Evolutionary conservation across 2,329 filamentous ascomycete genomes (phyloP), one percentile per base, ranked within the genome.

Genomic region (Penicillium vulpinum): DNA sequence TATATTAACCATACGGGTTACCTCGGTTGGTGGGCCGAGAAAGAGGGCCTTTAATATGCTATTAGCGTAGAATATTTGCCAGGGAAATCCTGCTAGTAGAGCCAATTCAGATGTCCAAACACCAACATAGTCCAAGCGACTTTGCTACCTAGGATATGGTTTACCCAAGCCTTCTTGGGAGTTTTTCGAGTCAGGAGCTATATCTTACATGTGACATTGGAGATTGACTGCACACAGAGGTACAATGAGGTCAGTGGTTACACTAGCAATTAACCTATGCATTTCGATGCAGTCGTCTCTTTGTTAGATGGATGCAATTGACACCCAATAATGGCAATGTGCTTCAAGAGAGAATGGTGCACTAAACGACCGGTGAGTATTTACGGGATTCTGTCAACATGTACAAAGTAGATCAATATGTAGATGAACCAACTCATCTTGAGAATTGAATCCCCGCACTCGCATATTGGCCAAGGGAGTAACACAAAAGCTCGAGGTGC

Each of bases 391-490:
- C 16, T 41, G 10, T 18, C 22, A 48, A 45, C 9, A 35, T 43
- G 45, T 24, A n/a, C n/a, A n/a, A n/a, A n/a, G n/a, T n/a, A 33
- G 49, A 48, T 51, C 40, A 5, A n/a, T n/a, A n/a, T 18, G 31
- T 50, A 44, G 18, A 59, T 62, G 61, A 54, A 57, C n/a, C n/a
- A n/a, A n/a, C 13, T 40, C 36, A 50, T 61, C 43, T 53, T 59
- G 54, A 29, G 9, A n/a, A 54, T 54, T 31, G 45, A 29, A 44
- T 36, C 49, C 53, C 41, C 51, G 41, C 57, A 41, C 45, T 31
- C n/a, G 5, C 22, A 15, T 31, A 28, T 10, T 13, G 21, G 24
- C 18, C 18, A 50, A 49, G 26, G 21, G 28, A 28, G 35, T 49
- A 54, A 33, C 43, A 48, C 52, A 41, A 36, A n/a, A 54, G 52